Percentiles rank a stretch among this genome's conserved stretches.
Evolutionary conservation across 208 protist genomes (phyloP).

Genomic region (Leishmania arabica): DNA sequence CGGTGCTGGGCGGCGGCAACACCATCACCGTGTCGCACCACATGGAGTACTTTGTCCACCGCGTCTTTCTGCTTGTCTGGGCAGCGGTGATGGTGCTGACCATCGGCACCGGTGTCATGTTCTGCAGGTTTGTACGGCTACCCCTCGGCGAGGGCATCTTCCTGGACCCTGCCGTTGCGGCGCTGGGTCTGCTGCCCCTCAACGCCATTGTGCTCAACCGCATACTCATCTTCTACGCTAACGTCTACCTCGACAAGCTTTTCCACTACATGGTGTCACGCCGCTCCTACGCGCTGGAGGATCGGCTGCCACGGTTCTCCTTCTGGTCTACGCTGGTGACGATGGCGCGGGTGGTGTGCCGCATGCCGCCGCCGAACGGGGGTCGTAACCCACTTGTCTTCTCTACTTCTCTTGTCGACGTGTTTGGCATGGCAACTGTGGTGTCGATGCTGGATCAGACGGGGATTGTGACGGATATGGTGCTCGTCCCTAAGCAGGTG

Average conservation of each 20-base stretch:
- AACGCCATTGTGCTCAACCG: conserved; percentile 86
- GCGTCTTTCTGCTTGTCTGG: conserved; percentile 78
- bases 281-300: conserved; percentile 61
- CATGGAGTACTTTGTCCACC: conserved; percentile 87
- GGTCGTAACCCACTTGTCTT: conserved; percentile 70
- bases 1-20: conserved; percentile 60
- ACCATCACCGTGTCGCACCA: conserved; percentile 79
- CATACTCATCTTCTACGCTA: conserved; percentile 81
- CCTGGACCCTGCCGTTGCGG: conserved; percentile 66
- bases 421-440: conserved; percentile 83
- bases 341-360: conserved; percentile 54
- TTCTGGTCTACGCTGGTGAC: conserved; percentile 59
- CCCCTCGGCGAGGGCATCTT: conserved; percentile 72
- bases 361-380: conserved; percentile 42
- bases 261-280: conserved; percentile 81
- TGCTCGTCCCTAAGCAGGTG: conserved; percentile 70
- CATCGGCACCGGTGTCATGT: conserved; percentile 45
- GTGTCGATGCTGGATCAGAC: conserved; percentile 82
- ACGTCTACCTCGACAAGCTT: conserved; percentile 82
- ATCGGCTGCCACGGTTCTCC: conserved; percentile 80
- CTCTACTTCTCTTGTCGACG: conserved; percentile 80
- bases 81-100: conserved; percentile 54
- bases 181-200: conserved; percentile 82
- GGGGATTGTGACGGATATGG: conserved; percentile 92
- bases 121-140: conserved; percentile 35